Evolutionary conservation across 148 eudicot species (phyloP), one percentile per base, ranked within the genome.

Genomic region (Pouteria glomerata): DNA sequence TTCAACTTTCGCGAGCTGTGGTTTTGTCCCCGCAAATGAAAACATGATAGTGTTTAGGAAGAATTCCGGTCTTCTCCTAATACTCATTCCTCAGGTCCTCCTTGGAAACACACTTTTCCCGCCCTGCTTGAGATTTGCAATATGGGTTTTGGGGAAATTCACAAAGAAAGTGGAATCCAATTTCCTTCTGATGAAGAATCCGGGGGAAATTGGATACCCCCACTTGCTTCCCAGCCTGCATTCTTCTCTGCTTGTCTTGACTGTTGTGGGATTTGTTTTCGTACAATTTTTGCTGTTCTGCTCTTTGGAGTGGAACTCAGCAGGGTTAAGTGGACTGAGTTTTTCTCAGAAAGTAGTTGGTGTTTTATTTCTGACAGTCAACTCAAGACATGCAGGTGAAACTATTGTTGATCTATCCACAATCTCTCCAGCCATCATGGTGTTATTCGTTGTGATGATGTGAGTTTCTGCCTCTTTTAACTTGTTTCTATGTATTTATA

Each of bases 1-100:
- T 52, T 92, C 97, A 5, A 86, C 90, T 1, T 89, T 89, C 14
- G 59, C 92, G 11, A 92, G 83, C 39, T 92, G 97, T 73, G 97
- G 97, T 6, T 92, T 79, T 53, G 52, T 83, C 1, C 97, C 97
- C 6, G 89, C 90, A 6, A 86, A 89, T 50, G 97, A 92, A 56
- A 92, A 86, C 85, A 89, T 92, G 97, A 47, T 74, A 1, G 77
- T 82, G 34, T 89, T 92, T 26, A 78, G 73, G 52, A 81, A 79
- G 26, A 87, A 89, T 57, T 73, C 96, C 0, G 96, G 89, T 2
- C 78, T 92, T 1, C 79, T 86, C 0, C 75, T 89, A 27, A 76
- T 89, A 34, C 41, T 89, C 34, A 77, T 89, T 41, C 92, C 97
- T 21, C 96, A 84, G 39, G 26, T 82, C 62, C 87, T 89, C 34